Percentiles rank a stretch among this genome's conserved stretches.
Conservation (phyloP, 257 asterid genomes). For the Solanum verrucosum region DNA sequence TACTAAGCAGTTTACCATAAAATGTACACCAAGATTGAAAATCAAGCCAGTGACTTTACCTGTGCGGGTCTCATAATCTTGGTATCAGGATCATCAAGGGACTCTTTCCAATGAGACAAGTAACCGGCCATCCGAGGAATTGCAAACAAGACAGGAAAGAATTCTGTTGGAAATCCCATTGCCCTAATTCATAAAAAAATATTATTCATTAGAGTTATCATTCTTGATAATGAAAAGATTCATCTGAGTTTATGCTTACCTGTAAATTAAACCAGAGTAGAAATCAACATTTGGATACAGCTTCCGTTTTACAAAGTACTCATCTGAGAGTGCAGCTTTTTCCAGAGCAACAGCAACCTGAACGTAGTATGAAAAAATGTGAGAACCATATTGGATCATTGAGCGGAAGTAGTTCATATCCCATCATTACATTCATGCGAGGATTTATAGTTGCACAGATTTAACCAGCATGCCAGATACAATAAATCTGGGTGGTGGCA, state of each 20-base stretch:
- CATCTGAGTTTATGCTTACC: conserved; percentile 26
- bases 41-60: conserved; percentile 23
- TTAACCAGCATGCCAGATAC: not conserved
- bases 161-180: conserved; percentile 96
- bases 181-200: conserved; percentile 45
- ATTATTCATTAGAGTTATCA: not conserved
- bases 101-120: conserved; percentile 96
- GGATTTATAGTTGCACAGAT: not conserved
- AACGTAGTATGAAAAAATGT: not conserved
- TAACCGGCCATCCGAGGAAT: conserved; percentile 99
- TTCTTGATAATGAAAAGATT: not conserved
- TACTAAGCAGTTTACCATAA: not conserved
- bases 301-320: conserved; percentile 92
- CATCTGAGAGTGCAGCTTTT: conserved; percentile 91
- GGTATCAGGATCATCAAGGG: conserved; percentile 92
- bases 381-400: not conserved
- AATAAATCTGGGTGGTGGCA: not conserved
- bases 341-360: conserved; percentile 98
- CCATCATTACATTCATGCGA: not conserved
- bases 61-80: conserved; percentile 98
- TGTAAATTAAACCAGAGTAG: conserved; percentile 91
- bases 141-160: conserved; percentile 92
- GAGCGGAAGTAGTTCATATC: not conserved
- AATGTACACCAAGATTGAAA: not conserved
- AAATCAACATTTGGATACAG: conserved; percentile 96